Conservation (phyloP, 306 rosid genomes). For the Casuarina cunninghamiana region DNA sequence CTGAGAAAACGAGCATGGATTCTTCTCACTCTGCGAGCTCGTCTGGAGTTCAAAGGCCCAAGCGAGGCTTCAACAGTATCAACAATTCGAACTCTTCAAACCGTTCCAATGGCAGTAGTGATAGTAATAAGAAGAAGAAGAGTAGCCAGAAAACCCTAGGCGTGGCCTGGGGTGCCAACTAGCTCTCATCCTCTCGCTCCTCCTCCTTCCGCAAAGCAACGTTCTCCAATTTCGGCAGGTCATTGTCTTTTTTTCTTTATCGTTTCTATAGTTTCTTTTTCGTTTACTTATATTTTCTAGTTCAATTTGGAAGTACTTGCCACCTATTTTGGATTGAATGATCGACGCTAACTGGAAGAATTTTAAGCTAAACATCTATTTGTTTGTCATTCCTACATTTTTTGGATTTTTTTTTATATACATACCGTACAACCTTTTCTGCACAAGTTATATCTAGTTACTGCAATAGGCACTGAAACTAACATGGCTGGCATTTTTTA, state of each 20-base stretch:
- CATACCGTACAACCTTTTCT: too few relatives aligned
- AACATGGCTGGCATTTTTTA: too few relatives aligned
- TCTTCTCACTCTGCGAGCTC: slow-evolving; percentile 55
- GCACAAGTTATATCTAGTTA: too few relatives aligned
- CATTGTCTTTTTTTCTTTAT: neutral
- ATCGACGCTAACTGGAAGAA: neutral
- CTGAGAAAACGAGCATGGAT: slow-evolving; percentile 47
- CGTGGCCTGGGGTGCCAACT: slow-evolving; percentile 74
- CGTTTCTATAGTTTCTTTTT: neutral
- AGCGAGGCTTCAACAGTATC: slow-evolving; percentile 42
- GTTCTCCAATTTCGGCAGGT: slow-evolving; percentile 75
- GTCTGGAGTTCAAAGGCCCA: slow-evolving; percentile 44
- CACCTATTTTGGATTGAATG: neutral
- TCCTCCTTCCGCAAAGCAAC: slow-evolving; percentile 58
- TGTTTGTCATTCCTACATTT: neutral
- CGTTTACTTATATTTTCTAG: neutral
- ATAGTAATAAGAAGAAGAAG: slow-evolving; percentile 31
- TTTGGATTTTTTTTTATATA: too few relatives aligned
- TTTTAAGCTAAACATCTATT: neutral
- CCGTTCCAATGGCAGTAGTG: slow-evolving; percentile 25
- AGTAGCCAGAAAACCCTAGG: slow-evolving; percentile 81
- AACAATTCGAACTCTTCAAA: slow-evolving; percentile 38
- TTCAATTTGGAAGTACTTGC: neutral
- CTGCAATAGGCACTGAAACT: too few relatives aligned
- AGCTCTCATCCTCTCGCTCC: slow-evolving; percentile 54